Evolutionary conservation across 2,329 filamentous ascomycete species (phyloP).

Genomic region (Hymenoscyphus repandus): DNA sequence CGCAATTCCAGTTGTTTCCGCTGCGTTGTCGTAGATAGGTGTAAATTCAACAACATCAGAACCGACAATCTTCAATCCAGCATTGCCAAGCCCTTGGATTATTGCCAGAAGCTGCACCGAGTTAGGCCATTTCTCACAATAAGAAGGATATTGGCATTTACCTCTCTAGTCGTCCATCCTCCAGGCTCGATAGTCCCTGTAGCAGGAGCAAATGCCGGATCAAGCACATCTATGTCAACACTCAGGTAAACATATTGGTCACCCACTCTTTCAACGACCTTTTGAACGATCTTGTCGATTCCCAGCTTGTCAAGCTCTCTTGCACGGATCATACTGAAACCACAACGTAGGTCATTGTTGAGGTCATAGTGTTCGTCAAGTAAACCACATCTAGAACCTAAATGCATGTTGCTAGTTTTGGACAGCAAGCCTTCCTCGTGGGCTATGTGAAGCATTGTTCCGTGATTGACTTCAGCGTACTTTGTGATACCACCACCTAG

Average conservation of each 20-base stretch:
- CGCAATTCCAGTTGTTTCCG: slow-evolving; percentile 29
- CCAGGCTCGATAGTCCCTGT: slow-evolving; percentile 31
- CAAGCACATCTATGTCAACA: slow-evolving; percentile 30
- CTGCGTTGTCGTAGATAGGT: slow-evolving; percentile 29
- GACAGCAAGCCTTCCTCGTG: slow-evolving; percentile 30
- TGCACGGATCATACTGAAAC: slow-evolving; percentile 27
- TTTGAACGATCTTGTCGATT: slow-evolving; percentile 22
- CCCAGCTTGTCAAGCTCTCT: slow-evolving; percentile 26
- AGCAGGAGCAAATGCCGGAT: slow-evolving; percentile 29
- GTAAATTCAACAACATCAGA: slow-evolving; percentile 31
- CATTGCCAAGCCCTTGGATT: slow-evolving; percentile 25
- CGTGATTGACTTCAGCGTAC: slow-evolving; percentile 29
- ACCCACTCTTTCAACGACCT: slow-evolving; percentile 26
- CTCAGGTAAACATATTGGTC: slow-evolving; percentile 29
- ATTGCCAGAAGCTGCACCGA: slow-evolving; percentile 24
- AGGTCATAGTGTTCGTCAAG: slow-evolving; percentile 26
- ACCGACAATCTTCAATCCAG: slow-evolving; percentile 29
- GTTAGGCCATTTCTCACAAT: background rate
- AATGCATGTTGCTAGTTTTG: slow-evolving; percentile 29
- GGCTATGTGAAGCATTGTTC: slow-evolving; percentile 31
- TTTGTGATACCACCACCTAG: slow-evolving; percentile 28
- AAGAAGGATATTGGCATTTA: background rate
- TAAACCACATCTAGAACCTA: slow-evolving; percentile 25
- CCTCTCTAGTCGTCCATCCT: slow-evolving; percentile 32
- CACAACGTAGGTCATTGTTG: slow-evolving; percentile 28